Percentiles rank a stretch among this genome's conserved stretches.
Conservation (phyloP, 192 early-diverging fungal genomes). For the Backusella circina region DNA sequence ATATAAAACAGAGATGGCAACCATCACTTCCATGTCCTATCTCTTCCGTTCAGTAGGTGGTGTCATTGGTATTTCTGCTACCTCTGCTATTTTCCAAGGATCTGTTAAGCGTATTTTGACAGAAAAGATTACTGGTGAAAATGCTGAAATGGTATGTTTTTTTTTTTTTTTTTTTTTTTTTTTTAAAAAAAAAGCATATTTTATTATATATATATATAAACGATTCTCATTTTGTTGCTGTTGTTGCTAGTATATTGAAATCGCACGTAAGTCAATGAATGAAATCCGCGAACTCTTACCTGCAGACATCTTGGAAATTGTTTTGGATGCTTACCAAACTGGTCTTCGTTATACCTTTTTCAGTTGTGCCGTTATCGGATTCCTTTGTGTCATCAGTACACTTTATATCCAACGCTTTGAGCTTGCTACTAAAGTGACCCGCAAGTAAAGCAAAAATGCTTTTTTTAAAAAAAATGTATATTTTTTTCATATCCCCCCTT, state of each 20-base stretch:
- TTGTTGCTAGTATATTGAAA: conserved; percentile 20
- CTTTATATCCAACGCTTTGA: conserved; percentile 22
- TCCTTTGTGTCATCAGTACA: conserved; percentile 7
- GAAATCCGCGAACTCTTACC: conserved; percentile 19
- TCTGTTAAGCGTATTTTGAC: conserved; percentile 28
- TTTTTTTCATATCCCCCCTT: neutral
- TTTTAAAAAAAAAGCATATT: too few species aligned
- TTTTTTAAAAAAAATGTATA: neutral
- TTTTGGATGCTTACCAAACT: conserved; percentile 19
- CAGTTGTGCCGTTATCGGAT: conserved; percentile 3
- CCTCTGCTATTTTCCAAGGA: conserved; percentile 41
- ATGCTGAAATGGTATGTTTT: conserved; percentile 23
- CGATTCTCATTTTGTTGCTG: neutral
- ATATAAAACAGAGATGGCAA: conserved; percentile 52
- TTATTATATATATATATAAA: neutral
- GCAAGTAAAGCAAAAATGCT: neutral
- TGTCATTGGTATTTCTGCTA: conserved; percentile 54
- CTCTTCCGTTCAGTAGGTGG: conserved; percentile 51
- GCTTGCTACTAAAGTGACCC: conserved; percentile 7
- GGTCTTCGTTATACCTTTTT: conserved; percentile 11
- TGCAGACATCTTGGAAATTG: conserved; percentile 14
- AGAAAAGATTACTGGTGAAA: conserved; percentile 25
- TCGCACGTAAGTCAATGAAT: conserved; percentile 30
- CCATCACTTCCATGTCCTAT: conserved; percentile 46
- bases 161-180: too few species aligned